Base-by-base conservation (phyloP, 805 yeast species). In the Metschnikowia cerradonensis region DNA sequence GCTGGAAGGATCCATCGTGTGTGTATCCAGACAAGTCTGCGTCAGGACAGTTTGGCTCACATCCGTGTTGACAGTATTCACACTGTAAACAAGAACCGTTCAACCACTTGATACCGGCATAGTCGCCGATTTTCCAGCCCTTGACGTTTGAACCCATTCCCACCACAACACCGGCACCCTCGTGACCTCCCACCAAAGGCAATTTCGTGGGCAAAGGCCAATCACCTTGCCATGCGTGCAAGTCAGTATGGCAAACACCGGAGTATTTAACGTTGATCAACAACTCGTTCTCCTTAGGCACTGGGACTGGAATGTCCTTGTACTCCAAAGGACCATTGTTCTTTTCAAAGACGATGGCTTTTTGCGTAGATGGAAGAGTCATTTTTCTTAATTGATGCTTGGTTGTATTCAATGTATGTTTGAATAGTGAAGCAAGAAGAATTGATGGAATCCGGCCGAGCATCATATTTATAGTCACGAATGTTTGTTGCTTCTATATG, bases 11-110 rank as follows among this genome's bases (percentile, higher is more conserved):
- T 71, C 77, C 88, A 63, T 83, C 87, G 65, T 83, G 87, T 48
- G 88, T 82, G 77, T 81, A 83, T 67, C 91, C 91, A 35, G 89
- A 72, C 59, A 85, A 76, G 62, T 82, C 88, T 45, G 89, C 88
- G 11, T 79, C 63, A 43, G 81, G 75, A 75, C 91, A 86, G 62
- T 71, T 71, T 47, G 77, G 63, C 73, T 86, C 80, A 52, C 67
- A 66, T 35, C 70, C 64, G 45, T 63, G 61, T 53, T 70, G 70
- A 58, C 78, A 73, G 66, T 60, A 68, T 63, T 73, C 78, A 61
- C 78, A 73, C 39, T 59, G 52, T 57, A 71, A 50, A 60, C 78
- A 73, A n/a, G 76, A 69, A 51, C 75, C 73, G 55, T 73, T 73
- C 65, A 73, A 70, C 78, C 78, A 73, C 62, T 73, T 73, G 55